A percentile compares a stretch with the other conserved stretches of the same genome.
Conservation (phyloP, 2,329 filamentous ascomycete species). For the Claviceps quebecensis region DNA sequence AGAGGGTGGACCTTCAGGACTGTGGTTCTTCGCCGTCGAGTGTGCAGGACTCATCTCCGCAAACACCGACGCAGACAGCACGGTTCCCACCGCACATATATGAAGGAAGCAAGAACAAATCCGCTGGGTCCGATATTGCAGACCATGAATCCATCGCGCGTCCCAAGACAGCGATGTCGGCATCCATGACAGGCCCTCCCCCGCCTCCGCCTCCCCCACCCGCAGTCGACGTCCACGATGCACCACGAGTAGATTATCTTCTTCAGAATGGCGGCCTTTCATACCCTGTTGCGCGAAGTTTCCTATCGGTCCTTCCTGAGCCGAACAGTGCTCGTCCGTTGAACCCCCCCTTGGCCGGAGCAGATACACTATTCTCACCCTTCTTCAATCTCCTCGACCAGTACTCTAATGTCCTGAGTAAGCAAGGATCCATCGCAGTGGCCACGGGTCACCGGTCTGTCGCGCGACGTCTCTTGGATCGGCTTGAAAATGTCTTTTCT, state of each 20-base stretch:
- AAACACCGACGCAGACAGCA: slow-evolving; percentile 43
- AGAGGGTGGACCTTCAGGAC: slow-evolving; percentile 26
- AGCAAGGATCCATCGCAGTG: slow-evolving; percentile 81
- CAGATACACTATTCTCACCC: slow-evolving; percentile 65
- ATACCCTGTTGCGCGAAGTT: slow-evolving; percentile 55
- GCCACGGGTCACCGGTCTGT: slow-evolving; percentile 91
- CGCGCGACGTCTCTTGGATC: slow-evolving; percentile 76
- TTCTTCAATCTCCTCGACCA: slow-evolving; percentile 75
- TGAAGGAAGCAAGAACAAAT: slow-evolving; percentile 23
- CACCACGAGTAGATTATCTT: slow-evolving; percentile 81
- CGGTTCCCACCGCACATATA: slow-evolving; percentile 34
- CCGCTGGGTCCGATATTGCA: slow-evolving; percentile 20
- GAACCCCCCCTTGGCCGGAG: slow-evolving; percentile 50
- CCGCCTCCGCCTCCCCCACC: slow-evolving; percentile 45
- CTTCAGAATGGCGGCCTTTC: slow-evolving; percentile 75
- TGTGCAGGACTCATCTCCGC: slow-evolving; percentile 42
- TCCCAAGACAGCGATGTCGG: slow-evolving; percentile 26
- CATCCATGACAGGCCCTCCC: slow-evolving; percentile 19
- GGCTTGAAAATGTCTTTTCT: slow-evolving; percentile 87
- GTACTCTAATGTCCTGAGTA: slow-evolving; percentile 67
- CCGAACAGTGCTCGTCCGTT: slow-evolving; percentile 43
- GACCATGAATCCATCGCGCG: slow-evolving; percentile 17
- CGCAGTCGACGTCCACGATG: slow-evolving; percentile 52
- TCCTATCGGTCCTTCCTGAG: slow-evolving; percentile 51
- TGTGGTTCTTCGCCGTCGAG: slow-evolving; percentile 32